phyloP scores from a whole-genome alignment of 2,329 filamentous ascomycete genomes.

The Metarhizium robertsii region DNA sequence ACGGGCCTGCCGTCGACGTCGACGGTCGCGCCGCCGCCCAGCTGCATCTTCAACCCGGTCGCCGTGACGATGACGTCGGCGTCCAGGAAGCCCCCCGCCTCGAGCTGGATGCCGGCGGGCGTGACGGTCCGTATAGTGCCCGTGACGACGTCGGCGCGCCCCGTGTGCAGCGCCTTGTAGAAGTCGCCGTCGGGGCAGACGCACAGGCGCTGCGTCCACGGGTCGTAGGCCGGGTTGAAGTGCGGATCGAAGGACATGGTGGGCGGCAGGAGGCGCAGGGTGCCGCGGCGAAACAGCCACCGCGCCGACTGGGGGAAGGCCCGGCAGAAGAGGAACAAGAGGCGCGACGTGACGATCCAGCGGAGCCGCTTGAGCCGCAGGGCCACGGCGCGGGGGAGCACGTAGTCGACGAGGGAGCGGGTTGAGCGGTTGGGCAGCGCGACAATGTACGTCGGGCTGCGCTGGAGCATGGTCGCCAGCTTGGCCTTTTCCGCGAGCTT shows the following conservation, averaged over 20 bases:
- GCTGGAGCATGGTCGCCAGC: slow-evolving; percentile 60
- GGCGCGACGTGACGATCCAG: slow-evolving; percentile 33
- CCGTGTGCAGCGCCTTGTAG: slow-evolving; percentile 29
- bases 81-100: slow-evolving; percentile 32
- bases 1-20: slow-evolving; percentile 38
- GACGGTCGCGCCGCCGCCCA: neutral
- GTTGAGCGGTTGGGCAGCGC: slow-evolving; percentile 34
- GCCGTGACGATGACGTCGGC: slow-evolving; percentile 58
- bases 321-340: slow-evolving; percentile 37
- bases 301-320: slow-evolving; percentile 36
- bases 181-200: slow-evolving; percentile 40
- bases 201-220: slow-evolving; percentile 63
- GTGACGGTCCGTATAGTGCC: slow-evolving; percentile 37
- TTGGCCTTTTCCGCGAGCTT: slow-evolving; percentile 46
- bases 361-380: slow-evolving; percentile 34
- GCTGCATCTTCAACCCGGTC: slow-evolving; percentile 46
- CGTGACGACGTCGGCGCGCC: slow-evolving; percentile 32
- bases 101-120: slow-evolving; percentile 31
- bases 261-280: slow-evolving; percentile 37
- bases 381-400: slow-evolving; percentile 34
- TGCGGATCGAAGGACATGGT: slow-evolving; percentile 40
- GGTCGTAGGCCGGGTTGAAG: slow-evolving; percentile 44
- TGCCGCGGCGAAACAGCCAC: slow-evolving; percentile 30
- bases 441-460: slow-evolving; percentile 54
- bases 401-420: slow-evolving; percentile 23